These are phyloP conservation scores for Chenopodium quinoa DNA, from an alignment of 148 eudicot species.

Conservation along the genomic window DNA sequence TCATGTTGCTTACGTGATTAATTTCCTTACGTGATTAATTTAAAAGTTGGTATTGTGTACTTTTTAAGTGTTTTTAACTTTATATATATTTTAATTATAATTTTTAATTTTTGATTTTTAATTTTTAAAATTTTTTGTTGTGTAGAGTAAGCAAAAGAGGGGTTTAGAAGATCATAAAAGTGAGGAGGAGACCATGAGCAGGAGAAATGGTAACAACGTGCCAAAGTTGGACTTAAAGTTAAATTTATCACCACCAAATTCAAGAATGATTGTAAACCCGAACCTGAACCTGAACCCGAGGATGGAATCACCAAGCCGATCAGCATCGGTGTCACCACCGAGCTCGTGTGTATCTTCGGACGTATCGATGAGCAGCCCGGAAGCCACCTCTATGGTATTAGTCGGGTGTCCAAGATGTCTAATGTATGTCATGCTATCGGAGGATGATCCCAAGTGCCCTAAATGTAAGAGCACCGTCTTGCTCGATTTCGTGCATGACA, in stretches of 20 bases:
- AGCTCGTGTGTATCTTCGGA: slow-evolving; percentile 72
- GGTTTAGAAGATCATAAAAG: background rate
- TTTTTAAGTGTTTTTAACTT: background rate
- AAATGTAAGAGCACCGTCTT: slow-evolving; percentile 71
- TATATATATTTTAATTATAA: no score
- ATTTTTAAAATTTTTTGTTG: background rate
- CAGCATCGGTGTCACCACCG: slow-evolving; percentile 48
- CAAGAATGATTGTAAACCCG: slow-evolving; percentile 7
- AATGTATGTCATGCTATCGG: slow-evolving; percentile 69
- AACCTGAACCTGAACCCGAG: slow-evolving; percentile 5
- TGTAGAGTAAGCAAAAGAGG: slow-evolving; percentile 13
- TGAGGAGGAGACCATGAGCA: slow-evolving; percentile 13
- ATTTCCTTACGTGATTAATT: background rate
- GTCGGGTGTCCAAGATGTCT: slow-evolving; percentile 76
- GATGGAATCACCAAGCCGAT: slow-evolving; percentile 39
- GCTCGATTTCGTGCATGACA: slow-evolving; percentile 49
- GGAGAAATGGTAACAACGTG: slow-evolving; percentile 40
- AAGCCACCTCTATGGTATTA: slow-evolving; percentile 58
- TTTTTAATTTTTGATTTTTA: no score
- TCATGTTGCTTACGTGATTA: background rate
- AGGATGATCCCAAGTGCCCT: slow-evolving; percentile 67
- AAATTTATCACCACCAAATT: slow-evolving; percentile 57
- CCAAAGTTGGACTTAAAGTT: slow-evolving; percentile 60
- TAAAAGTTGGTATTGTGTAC: background rate
- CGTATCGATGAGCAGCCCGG: slow-evolving; percentile 38